These are phyloP conservation scores for Amphibolis antarctica DNA, from an alignment of 106 monocot genomes.

Conservation along the genomic window DNA sequence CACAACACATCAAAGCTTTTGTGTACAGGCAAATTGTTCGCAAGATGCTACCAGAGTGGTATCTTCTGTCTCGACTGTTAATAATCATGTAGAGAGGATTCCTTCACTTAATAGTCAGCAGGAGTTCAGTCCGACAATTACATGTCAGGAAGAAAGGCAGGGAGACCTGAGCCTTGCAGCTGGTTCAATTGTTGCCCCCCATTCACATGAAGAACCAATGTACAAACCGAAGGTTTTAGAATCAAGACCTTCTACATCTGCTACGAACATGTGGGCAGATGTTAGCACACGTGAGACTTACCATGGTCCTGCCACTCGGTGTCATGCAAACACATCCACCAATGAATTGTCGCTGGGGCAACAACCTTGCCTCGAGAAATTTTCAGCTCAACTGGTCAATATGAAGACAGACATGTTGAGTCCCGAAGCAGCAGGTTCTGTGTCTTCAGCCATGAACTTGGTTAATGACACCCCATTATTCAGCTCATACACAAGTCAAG, in stretches of 20 bases:
- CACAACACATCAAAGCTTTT: too few relatives aligned
- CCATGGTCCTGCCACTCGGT: neutral
- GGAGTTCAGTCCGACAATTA: slow-evolving; percentile 5
- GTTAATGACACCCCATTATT: too few relatives aligned
- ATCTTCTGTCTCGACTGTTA: neutral
- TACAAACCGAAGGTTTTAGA: neutral
- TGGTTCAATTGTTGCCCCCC: neutral
- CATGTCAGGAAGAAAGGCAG: slow-evolving; percentile 12
- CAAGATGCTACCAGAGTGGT: neutral
- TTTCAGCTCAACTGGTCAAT: too few relatives aligned
- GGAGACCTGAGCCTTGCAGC: neutral
- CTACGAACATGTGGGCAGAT: slow-evolving; percentile 27
- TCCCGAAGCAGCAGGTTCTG: too few relatives aligned
- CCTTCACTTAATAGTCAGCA: slow-evolving; percentile 17
- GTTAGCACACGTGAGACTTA: slow-evolving; percentile 6
- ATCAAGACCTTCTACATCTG: slow-evolving; percentile 7
- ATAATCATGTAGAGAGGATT: slow-evolving; percentile 12
- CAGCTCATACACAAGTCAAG: too few relatives aligned
- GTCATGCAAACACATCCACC: slow-evolving; percentile 1
- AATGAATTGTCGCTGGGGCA: too few relatives aligned
- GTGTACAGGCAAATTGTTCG: too few relatives aligned
- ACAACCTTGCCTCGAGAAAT: too few relatives aligned
- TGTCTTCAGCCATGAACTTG: too few relatives aligned
- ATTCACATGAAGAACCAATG: slow-evolving; percentile 11
- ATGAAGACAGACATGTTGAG: too few relatives aligned